Conservation (phyloP, 2,329 filamentous ascomycete species). For the Alternaria sp. region DNA sequence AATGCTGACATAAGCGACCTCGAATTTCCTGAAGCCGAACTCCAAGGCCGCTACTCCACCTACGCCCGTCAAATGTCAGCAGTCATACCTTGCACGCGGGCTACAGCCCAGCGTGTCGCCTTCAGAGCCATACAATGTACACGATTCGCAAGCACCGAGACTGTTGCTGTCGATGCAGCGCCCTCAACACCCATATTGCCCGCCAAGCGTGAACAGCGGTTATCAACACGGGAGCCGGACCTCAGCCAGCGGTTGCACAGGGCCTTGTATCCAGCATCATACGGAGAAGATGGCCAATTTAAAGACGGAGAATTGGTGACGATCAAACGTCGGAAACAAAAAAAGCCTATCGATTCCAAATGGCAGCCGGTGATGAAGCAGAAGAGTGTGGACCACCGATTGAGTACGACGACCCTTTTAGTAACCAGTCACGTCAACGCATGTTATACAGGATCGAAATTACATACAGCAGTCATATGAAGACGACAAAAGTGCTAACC, state of each 20-base stretch:
- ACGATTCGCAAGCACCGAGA: slow-evolving; percentile 35
- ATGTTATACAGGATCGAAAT: background rate
- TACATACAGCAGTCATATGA: background rate
- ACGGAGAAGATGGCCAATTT: slow-evolving; percentile 10
- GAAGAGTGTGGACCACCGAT: slow-evolving; percentile 20
- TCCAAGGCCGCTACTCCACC: slow-evolving; percentile 19
- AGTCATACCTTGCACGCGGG: slow-evolving; percentile 66
- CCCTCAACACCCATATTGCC: slow-evolving; percentile 7
- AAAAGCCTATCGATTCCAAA: slow-evolving; percentile 24
- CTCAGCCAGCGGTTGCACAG: slow-evolving; percentile 34
- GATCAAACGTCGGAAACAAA: slow-evolving; percentile 8
- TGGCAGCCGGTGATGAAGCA: slow-evolving; percentile 25
- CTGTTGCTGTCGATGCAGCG: slow-evolving; percentile 19
- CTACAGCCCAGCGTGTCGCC: slow-evolving; percentile 48
- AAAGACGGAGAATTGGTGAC: slow-evolving; percentile 1
- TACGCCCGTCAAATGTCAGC: slow-evolving; percentile 62
- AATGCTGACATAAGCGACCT: slow-evolving; percentile 37
- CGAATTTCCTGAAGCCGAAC: slow-evolving; percentile 35
- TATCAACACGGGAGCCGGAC: slow-evolving; percentile 15
- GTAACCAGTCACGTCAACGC: background rate
- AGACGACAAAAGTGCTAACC: slow-evolving; percentile 8
- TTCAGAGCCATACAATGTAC: slow-evolving; percentile 27
- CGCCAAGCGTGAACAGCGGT: slow-evolving; percentile 17
- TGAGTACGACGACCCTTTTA: slow-evolving; percentile 18
- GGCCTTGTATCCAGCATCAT: slow-evolving; percentile 27